Base-by-base conservation (phyloP, 108 stramenopile species). In the Pseudonitzschia multistriata region DNA sequence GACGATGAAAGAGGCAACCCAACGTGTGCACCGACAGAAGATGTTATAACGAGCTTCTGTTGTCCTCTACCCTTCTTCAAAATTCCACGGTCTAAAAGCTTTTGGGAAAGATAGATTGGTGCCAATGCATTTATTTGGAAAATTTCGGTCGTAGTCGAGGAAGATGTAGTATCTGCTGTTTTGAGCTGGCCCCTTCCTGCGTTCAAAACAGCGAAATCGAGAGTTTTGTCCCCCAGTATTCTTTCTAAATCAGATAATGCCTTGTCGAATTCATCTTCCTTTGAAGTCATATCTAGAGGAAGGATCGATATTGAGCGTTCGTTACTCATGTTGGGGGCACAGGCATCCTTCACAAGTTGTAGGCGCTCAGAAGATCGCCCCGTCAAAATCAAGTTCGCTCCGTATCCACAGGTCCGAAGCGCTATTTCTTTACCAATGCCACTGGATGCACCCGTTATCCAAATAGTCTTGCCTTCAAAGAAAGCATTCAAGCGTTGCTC, bases 371-470 rank as follows among this genome's bases (percentile, higher is more conserved):
- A 25, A 11, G 62, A 42, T 29, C 89, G 74, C 21, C 78, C 76
- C 14, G 85, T 81, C 25, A 90, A 49, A 60, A 90, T 87, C n/a
- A 90, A 27, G 57, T 79, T 69, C 10, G 67, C 79, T 17, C 72
- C 62, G 24, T 70, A 59, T 33, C 15, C 27, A n/a, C 81, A 62
- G 36, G 85, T 37, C 54, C 81, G 77, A 0, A 74, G 19, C 14
- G 86, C 85, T 48, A 90, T 48, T 53, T 90, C 83, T 19, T 71
- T 72, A 0, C 89, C 89, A 33, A 90, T 88, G 15, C 89, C 89
- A 56, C 76, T 78, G 37, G 85, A 86, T 15, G 84, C 86, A 15
- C 89, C 89, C 29, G 84, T 82, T 25, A 90, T 83, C 89, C 85
- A 87, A 5, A 88, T 70, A 2, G 70, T 74, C 60, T 87, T 87